These are phyloP conservation scores for Pluteus cervinus DNA, from an alignment of 768 basidiomycete species.

Conservation along the genomic window DNA sequence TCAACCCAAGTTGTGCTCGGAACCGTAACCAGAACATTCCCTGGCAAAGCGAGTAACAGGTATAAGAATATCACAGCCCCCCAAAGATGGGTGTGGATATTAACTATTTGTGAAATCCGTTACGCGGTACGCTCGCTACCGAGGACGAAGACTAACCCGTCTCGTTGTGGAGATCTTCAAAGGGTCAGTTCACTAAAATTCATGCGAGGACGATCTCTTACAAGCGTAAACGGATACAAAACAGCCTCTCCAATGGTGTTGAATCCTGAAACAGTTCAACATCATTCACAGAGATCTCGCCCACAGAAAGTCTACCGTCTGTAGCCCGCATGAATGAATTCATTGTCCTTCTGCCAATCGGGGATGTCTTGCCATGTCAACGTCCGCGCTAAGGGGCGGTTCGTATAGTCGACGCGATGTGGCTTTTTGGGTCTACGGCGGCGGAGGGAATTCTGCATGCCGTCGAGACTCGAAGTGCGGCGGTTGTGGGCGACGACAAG, in stretches of 20 bases:
- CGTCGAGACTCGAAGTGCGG: too few relatives aligned
- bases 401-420: too few relatives aligned
- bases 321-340: slow-evolving; percentile 66
- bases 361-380: slow-evolving; percentile 53
- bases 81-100: slow-evolving; percentile 80
- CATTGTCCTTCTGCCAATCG: slow-evolving; percentile 70
- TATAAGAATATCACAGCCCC: slow-evolving; percentile 57
- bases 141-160: slow-evolving; percentile 39
- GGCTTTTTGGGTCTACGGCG: too few relatives aligned
- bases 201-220: slow-evolving; percentile 38
- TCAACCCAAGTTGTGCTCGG: slow-evolving; percentile 66
- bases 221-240: slow-evolving; percentile 60
- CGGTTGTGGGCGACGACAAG: too few relatives aligned
- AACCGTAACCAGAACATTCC: too few relatives aligned
- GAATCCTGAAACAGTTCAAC: slow-evolving; percentile 34
- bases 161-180: slow-evolving; percentile 71
- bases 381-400: too few relatives aligned
- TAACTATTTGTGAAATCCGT: slow-evolving; percentile 43
- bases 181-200: too few relatives aligned
- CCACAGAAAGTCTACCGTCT: slow-evolving; percentile 43
- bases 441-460: too few relatives aligned
- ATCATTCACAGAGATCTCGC: slow-evolving; percentile 4
- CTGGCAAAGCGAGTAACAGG: slow-evolving; percentile 51
- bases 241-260: slow-evolving; percentile 59
- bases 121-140: slow-evolving; percentile 6